These are phyloP conservation scores for Alternaria sp. DNA, from an alignment of 2,329 filamentous ascomycete species.

Conservation along the genomic window DNA sequence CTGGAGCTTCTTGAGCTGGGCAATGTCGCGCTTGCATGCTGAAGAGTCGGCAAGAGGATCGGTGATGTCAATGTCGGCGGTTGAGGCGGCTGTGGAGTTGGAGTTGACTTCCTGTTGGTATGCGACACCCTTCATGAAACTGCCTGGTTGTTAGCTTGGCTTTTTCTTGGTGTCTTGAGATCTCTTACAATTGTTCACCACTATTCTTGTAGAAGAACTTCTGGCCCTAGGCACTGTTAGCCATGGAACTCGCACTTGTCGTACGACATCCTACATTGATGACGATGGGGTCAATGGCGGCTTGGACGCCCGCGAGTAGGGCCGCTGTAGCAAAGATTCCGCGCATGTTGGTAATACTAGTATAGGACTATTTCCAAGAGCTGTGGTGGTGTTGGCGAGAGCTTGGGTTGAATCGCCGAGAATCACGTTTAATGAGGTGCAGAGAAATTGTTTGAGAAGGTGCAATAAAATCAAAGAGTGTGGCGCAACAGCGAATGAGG, in stretches of 20 bases:
- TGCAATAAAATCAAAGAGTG: conserved; percentile 31
- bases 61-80: conserved; percentile 65
- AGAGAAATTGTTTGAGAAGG: conserved; percentile 21
- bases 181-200: conserved; percentile 69
- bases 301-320: conserved; percentile 61
- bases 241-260: conserved; percentile 9
- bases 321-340: conserved; percentile 60
- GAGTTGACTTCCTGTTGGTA: conserved; percentile 81
- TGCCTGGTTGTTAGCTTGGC: conserved; percentile 41
- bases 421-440: conserved; percentile 25
- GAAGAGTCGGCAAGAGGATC: conserved; percentile 81
- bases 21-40: conserved; percentile 84
- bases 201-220: conserved; percentile 92
- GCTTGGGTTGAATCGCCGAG: conserved; percentile 39
- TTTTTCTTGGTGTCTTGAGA: background rate
- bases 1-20: conserved; percentile 76
- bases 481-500: conserved; percentile 36
- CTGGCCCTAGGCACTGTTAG: conserved; percentile 63
- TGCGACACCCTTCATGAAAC: conserved; percentile 89
- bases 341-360: conserved; percentile 60
- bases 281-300: conserved; percentile 69
- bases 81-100: conserved; percentile 62
- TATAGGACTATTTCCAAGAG: conserved; percentile 39
- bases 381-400: conserved; percentile 36
- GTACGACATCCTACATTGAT: conserved; percentile 67